Evolutionary conservation across 2,329 filamentous ascomycete species (phyloP).

Genomic region (Colletotrichum sp.): DNA sequence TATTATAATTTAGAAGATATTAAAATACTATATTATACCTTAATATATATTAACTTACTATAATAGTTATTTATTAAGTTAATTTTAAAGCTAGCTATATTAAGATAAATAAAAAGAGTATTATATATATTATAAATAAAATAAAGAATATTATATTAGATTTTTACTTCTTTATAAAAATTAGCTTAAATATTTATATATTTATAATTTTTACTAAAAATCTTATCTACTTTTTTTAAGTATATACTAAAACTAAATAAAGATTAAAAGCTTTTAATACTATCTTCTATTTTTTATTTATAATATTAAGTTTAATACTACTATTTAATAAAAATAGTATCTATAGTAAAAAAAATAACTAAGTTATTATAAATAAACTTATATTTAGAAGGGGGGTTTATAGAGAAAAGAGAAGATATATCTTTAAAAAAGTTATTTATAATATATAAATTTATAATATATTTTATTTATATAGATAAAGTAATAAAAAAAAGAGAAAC

Average conservation of each 20-base stretch:
- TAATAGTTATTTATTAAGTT: neutral
- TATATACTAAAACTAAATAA: too few relatives aligned
- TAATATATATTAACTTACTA: neutral
- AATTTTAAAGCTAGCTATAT: neutral
- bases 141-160: too few relatives aligned
- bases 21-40: neutral
- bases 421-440: neutral
- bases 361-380: neutral
- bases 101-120: neutral
- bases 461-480: neutral
- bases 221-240: too few relatives aligned
- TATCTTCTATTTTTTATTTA: too few relatives aligned
- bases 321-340: neutral
- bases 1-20: neutral
- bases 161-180: too few relatives aligned
- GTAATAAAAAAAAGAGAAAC: neutral
- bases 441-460: neutral
- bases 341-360: neutral
- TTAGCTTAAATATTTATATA: neutral
- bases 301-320: too few relatives aligned
- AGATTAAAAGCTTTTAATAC: too few relatives aligned
- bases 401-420: neutral
- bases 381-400: rapidly evolving
- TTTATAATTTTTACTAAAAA: neutral
- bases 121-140: neutral